Evolutionary conservation across 331 rosid genomes (phyloP).

Genomic region (Pyrus hybrid): DNA sequence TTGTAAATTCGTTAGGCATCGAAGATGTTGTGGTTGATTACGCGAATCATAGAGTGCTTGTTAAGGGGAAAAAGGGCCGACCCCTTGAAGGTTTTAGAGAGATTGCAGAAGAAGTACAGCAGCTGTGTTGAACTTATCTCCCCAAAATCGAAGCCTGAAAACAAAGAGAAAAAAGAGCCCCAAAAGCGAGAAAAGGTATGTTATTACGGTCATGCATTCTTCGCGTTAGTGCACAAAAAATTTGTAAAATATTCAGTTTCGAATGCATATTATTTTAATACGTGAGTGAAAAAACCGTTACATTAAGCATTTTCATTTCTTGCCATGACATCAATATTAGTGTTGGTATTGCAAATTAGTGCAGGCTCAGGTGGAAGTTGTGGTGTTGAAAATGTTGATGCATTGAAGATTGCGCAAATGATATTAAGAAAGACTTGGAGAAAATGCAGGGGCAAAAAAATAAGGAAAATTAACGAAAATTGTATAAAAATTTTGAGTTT

Average conservation of each 20-base stretch:
- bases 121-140: constrained; percentile 37
- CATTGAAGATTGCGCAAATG: constrained; percentile 60
- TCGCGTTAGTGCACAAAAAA: too few species aligned
- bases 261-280: too few species aligned
- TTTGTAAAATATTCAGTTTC: too few species aligned
- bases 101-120: constrained; percentile 13
- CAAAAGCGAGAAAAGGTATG: constrained; percentile 32
- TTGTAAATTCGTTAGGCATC: constrained; percentile 3
- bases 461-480: too few species aligned
- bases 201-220: too few species aligned
- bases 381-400: constrained; percentile 49
- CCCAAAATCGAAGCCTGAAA: constrained; percentile 14
- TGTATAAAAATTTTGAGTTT: too few species aligned
- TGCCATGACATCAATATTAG: too few species aligned
- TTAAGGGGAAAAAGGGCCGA: constrained; percentile 13
- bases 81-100: constrained; percentile 20
- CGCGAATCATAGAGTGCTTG: constrained; percentile 3
- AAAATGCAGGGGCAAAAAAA: constrained; percentile 36
- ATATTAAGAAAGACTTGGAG: constrained; percentile 34
- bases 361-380: constrained; percentile 23
- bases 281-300: too few species aligned
- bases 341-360: not conserved
- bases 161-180: constrained; percentile 9
- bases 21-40: constrained; percentile 15
- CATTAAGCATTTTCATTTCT: too few species aligned